A percentile compares a stretch with the other conserved stretches of the same genome.
Evolutionary conservation across 2,329 filamentous ascomycete genomes (phyloP).

Genomic region (Rutstroemia sydowiana): DNA sequence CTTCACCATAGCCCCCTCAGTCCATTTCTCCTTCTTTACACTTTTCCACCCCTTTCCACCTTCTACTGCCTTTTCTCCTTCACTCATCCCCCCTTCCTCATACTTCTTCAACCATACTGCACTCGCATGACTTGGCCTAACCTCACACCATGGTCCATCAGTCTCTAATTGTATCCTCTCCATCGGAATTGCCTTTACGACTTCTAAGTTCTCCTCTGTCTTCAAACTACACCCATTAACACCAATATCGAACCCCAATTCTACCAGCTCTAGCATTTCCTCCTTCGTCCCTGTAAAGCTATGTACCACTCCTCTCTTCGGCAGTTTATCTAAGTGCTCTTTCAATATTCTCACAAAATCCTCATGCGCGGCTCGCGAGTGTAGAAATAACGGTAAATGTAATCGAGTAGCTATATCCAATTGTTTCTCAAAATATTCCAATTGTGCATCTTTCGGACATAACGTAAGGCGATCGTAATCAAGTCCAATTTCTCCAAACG

Average conservation of each 20-base stretch:
- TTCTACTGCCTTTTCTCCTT: constrained; percentile 7
- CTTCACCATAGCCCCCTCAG: constrained; percentile 82
- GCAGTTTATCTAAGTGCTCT: constrained; percentile 55
- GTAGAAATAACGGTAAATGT: constrained; percentile 80
- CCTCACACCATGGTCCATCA: constrained; percentile 96
- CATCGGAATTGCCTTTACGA: constrained; percentile 72
- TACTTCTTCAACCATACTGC: constrained; percentile 24
- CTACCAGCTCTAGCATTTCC: constrained; percentile 76
- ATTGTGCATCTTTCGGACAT: constrained; percentile 69
- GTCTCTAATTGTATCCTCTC: constrained; percentile 88
- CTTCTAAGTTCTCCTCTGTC: constrained; percentile 80
- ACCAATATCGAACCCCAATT: constrained; percentile 80
- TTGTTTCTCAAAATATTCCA: constrained; percentile 79
- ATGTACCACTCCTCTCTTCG: constrained; percentile 79
- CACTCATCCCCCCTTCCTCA: constrained; percentile 19
- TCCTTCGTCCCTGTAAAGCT: constrained; percentile 85
- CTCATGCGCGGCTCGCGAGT: constrained; percentile 77
- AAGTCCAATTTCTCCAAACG: constrained; percentile 91
- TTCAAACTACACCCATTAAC: constrained; percentile 96
- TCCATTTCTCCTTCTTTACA: constrained; percentile 96
- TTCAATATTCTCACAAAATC: constrained; percentile 75
- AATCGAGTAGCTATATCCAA: constrained; percentile 44
- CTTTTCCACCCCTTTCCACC: constrained; percentile 55
- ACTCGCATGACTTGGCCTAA: constrained; percentile 80
- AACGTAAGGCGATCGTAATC: constrained; percentile 91